Base-by-base conservation (phyloP, 805 yeast species). In the Candida awuae region DNA sequence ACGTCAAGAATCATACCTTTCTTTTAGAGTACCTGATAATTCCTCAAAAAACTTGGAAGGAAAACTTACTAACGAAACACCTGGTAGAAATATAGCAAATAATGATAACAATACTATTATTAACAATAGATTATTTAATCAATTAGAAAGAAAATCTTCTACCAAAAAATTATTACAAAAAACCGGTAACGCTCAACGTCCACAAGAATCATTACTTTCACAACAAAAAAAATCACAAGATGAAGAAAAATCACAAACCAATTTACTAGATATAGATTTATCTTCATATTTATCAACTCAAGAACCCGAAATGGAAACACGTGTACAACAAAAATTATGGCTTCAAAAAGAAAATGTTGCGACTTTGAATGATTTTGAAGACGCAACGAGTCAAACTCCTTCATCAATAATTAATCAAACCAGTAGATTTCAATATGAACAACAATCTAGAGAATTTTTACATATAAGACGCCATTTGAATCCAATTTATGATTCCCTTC, bases 271-370 rank as follows among this genome's bases (percentile, higher is more conserved):
- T 14, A 29, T 46, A 22, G 49, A 46, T 26, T 42, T 51, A 34
- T 43, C 46, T 15, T 45, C 51, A 1, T 51, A 29, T 68, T 65
- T 53, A 50, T 71, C 39, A 61, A 61, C 44, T 37, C 51, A 45
- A 48, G 58, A 41, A 44, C 58, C 60, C 1, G 63, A 63, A 37
- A 55, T 63, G 21, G 84, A 78, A 44, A 77, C 84, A 1, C 68
- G 95, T 61, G 84, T 94, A 0, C 95, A 85, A 53, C 92, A 83
- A 53, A 72, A 79, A 45, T 67, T 86, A 37, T 84, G 94, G 94
- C 63, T 85, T 25, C 94, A 83, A 56, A 66, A 90, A 47, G 90
- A 83, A 48, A 56, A 54, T 37, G 42, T 56, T 22, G 80, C 75
- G 50, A 76, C 84, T 3, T 62, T 81, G 30, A 63, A 80, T 61